Percentiles rank a stretch among this genome's conserved stretches.
These are phyloP conservation scores for Balakata baccata DNA, from an alignment of 345 rosid genomes.

Conservation along the genomic window DNA sequence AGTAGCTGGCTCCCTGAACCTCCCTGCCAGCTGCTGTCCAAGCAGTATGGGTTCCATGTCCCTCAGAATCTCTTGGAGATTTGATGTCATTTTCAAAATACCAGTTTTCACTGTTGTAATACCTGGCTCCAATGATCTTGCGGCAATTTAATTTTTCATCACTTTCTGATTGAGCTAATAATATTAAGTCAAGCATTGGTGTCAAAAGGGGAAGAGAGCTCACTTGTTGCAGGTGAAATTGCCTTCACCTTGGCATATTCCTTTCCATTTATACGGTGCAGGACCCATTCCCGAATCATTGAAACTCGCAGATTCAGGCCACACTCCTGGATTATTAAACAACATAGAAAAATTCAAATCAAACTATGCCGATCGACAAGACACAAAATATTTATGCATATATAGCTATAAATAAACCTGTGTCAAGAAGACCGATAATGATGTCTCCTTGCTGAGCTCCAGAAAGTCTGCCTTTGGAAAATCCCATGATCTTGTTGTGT, in stretches of 20 bases:
- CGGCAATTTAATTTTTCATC: conserved; percentile 10
- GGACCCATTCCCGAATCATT: conserved; percentile 22
- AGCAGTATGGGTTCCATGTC: conserved; percentile 40
- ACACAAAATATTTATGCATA: no score
- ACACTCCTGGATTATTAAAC: conserved; percentile 15
- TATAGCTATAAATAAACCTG: conserved; percentile 15
- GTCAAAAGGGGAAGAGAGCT: not conserved
- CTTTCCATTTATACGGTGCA: conserved; percentile 26
- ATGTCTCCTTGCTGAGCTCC: conserved; percentile 22
- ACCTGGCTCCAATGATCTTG: conserved; percentile 33
- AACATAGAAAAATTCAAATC: no score
- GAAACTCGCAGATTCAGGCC: conserved; percentile 27
- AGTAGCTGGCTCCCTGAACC: conserved; percentile 23
- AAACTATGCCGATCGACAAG: no score
- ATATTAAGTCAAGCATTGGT: not conserved
- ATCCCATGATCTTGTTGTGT: conserved; percentile 38
- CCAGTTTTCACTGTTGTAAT: conserved; percentile 7
- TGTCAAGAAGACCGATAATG: conserved; percentile 27
- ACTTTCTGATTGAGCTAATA: no score
- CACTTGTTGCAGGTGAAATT: conserved; percentile 34
- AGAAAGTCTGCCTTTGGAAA: conserved; percentile 12
- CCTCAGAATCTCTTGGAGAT: conserved; percentile 29
- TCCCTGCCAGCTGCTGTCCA: conserved; percentile 35
- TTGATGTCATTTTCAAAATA: not conserved
- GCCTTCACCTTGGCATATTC: conserved; percentile 19